Base-by-base conservation (phyloP, 371 early-diverging fungal genomes). In the Syncephalastrum contaminatum region DNA sequence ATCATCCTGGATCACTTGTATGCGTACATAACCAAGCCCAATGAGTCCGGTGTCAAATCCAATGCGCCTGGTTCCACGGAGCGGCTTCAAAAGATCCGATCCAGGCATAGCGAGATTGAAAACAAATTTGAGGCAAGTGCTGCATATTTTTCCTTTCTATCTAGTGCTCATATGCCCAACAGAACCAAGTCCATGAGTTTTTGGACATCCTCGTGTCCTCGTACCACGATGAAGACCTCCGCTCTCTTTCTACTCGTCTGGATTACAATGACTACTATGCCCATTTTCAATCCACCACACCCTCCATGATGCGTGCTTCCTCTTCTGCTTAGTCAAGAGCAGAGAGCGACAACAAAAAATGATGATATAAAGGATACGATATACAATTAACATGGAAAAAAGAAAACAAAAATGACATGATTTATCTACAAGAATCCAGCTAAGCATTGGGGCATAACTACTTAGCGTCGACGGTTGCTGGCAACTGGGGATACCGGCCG, bases 181-280 rank as follows among this genome's bases (percentile, higher is more conserved):
- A 75, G 62, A 48, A 62, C 20, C 60, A 71, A 41, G 56, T 75
- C 20, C 66, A 72, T 30, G 69, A 75, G 25, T 70, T 80, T 40
- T 56, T 93, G 58, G 68, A 71, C 4, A 70, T 70, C 3, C 70
- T 95, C 27, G 36, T 30, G 5, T 70, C 85, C 44, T 78, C 81
- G 13, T 85, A 83, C 54, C 76, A 85, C 18, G 89, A 89, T 43
- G 83, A 84, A 42, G 88, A 90, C 59, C 64, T 92, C 20, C 81
- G 75, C 70, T 88, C 69, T 62, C 84, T 69, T 67, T 83, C 60
- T 68, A 89, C 68, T 15, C 77, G 93, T 1, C 69, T 93, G 43
- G 86, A 95, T 63, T 95, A 89, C 63, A 95, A 94, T 65, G 85
- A 84, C 55, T 81, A 82, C 59, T 89, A 89, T 60, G 36, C 36